Evolutionary conservation across 1,284 basidiomycete species (phyloP), one percentile per base, ranked within the genome.

Genomic region (Melanopsichium pennsylvanicum): DNA sequence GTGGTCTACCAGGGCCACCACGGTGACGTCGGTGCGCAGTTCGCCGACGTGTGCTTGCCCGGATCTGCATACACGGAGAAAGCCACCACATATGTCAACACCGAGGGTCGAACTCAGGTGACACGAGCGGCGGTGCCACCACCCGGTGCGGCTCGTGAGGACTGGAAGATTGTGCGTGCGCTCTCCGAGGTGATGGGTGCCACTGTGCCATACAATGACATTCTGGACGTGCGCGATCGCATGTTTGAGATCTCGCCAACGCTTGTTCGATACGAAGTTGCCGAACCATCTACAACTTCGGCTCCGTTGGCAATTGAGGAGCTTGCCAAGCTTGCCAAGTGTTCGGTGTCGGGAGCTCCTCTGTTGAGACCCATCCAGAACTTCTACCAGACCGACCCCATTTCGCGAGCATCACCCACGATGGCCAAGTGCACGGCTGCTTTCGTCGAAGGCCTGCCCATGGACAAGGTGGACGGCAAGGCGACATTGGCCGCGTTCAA

Each of bases 1-100:
- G 95, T 98, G 38, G 95, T 98, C 13, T 99, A 98, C 84, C 96
- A 98, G 82, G 96, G 96, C 38, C 95, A 97, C 83, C 95, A 98
- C 81, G 96, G 96, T 81, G 96, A 99, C 81, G 86, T 93, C 36
- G 95, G 96, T 44, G 96, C 96, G 3, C 92, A 94, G 79, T 89
- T 94, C 45, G 96, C 96, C 16, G 95, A 98, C 81, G 93, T 98
- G 57, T 92, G 91, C 81, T 84, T 98, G 35, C 96, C 96, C 36
- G 93, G 88, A 22, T 87, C 90, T 21, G 95, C 95, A 2, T 97
- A 97, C 84, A 98, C 95, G 2, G 96, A 99, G 84, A 98, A 98
- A 84, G 86, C 87, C 11, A 86, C 87, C 44, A 97, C 93, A 2
- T 98, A 93, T 91, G 88, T 98, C 60, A 99, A 98, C 85, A 95